These are phyloP conservation scores for Cymbidium sinense DNA, from an alignment of 106 monocot genomes.

Conservation along the genomic window DNA sequence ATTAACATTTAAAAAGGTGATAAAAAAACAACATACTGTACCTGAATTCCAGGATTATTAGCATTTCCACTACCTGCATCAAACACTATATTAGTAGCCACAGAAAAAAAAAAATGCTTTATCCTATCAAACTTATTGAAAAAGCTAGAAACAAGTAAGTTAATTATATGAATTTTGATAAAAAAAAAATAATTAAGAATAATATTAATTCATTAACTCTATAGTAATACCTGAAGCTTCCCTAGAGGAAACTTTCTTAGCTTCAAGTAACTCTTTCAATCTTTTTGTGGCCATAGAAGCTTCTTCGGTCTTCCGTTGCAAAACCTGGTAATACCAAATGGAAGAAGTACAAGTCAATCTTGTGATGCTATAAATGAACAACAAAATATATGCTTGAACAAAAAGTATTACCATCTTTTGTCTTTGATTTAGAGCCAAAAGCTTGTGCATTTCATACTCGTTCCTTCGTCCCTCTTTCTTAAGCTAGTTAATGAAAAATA, in stretches of 20 bases:
- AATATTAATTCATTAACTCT: background rate
- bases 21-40: conserved; percentile 5
- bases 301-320: conserved; percentile 96
- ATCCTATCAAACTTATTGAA: background rate
- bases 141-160: background rate
- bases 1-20: background rate
- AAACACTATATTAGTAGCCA: background rate
- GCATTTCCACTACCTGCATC: conserved; percentile 27
- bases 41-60: conserved; percentile 62
- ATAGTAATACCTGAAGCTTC: conserved; percentile 41
- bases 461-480: conserved; percentile 95
- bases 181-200: conserved; percentile 1
- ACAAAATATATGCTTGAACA: background rate
- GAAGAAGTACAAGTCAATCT: background rate
- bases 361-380: background rate
- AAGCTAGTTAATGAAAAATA: conserved; percentile 36
- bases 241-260: conserved; percentile 63
- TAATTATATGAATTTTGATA: background rate
- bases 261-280: conserved; percentile 77
- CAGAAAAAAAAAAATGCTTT: background rate
- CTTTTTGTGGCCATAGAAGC: conserved; percentile 82
- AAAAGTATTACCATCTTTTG: conserved; percentile 74
- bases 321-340: conserved; percentile 41
- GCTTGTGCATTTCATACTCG: conserved; percentile 99
- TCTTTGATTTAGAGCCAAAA: conserved; percentile 83